Evolutionary conservation across 2,329 filamentous ascomycete genomes (phyloP).

Genomic region (Aspergillus fumigatiaffinis): DNA sequence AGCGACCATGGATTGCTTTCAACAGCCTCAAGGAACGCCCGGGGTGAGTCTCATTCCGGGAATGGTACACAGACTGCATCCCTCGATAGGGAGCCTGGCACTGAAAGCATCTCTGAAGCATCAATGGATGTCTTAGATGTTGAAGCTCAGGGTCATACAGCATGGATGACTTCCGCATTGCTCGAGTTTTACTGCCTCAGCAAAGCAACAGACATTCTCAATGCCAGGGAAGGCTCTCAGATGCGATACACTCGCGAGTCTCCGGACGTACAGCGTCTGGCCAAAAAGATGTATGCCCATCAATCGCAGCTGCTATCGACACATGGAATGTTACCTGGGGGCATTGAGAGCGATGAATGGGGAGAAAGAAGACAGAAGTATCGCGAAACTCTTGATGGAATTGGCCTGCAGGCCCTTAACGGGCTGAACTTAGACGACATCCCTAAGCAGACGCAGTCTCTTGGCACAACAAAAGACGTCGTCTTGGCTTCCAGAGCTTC

Average conservation of each 20-base stretch:
- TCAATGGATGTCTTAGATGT: constrained; percentile 25
- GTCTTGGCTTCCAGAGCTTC: constrained; percentile 19
- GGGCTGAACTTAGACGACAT: constrained; percentile 26
- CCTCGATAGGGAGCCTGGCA: constrained; percentile 1
- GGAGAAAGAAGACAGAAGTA: constrained; percentile 37
- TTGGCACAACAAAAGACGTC: constrained; percentile 18
- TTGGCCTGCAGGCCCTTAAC: constrained; percentile 37
- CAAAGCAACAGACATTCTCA: constrained; percentile 43
- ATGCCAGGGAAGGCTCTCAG: constrained; percentile 33
- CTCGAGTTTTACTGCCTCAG: constrained; percentile 44
- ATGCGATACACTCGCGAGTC: constrained; percentile 38
- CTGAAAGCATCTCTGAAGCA: not conserved
- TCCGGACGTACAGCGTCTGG: constrained; percentile 41
- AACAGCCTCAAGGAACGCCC: not conserved
- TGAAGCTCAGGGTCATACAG: constrained; percentile 35
- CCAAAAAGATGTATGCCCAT: constrained; percentile 38
- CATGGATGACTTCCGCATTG: constrained; percentile 42
- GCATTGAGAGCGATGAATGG: constrained; percentile 37
- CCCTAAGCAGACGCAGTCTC: constrained; percentile 13
- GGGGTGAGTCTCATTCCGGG: not conserved
- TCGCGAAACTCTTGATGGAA: constrained; percentile 40
- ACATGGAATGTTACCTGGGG: constrained; percentile 38
- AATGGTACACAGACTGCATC: constrained; percentile 6
- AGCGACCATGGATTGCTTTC: constrained; percentile 14
- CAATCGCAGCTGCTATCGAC: constrained; percentile 42